Base-by-base conservation (phyloP, 2,329 filamentous ascomycete species). In the Davidsoniella neocaledoniae region DNA sequence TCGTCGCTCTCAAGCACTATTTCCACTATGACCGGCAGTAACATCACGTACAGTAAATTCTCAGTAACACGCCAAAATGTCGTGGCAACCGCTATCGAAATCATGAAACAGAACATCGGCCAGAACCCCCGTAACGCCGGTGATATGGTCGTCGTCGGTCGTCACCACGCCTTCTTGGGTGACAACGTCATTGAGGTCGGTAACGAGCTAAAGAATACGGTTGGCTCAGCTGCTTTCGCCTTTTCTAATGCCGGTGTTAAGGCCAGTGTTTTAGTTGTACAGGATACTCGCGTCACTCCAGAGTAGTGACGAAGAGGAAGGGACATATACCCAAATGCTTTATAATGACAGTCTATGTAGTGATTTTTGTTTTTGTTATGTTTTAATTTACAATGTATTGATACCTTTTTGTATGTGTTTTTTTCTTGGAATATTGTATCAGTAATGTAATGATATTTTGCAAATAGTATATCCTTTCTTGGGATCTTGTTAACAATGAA, bases 61-160 rank as follows among this genome's bases (percentile, higher is more conserved):
- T 37, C 51, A 9, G 51, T 53, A 25, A 47, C 51, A 3, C 46
- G 42, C 17, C 17, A 42, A 12, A 47, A 46, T 16, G 51, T 46
- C 16, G 12, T 49, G 12, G n/a, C 38, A 10, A 33, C 40, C 14
- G 43, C 44, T 5, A 37, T 53, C 16, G 37, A 49, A 10, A 38
- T 47, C 7, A 40, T 44, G 2, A 16, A 43, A 7, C 42, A 21
- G 12, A 19, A 26, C n/a, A 40, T 53, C 7, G 44, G 51, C 2
- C 47, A 48, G 40, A 53, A 47, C 21, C 51, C 51, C n/a, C 47
- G 43, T 4, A 53, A 53, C 36, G 51, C 51, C 12, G 51, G 51
- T 2, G 51, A 53, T 25, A 25, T 53, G 19, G 39, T 53, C 2
- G 40, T 53, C 12, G 47, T 53, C 7, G 51, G 51, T 1, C 51